Conservation (phyloP, 805 yeast species). For the Naumovozyma castellii region DNA sequence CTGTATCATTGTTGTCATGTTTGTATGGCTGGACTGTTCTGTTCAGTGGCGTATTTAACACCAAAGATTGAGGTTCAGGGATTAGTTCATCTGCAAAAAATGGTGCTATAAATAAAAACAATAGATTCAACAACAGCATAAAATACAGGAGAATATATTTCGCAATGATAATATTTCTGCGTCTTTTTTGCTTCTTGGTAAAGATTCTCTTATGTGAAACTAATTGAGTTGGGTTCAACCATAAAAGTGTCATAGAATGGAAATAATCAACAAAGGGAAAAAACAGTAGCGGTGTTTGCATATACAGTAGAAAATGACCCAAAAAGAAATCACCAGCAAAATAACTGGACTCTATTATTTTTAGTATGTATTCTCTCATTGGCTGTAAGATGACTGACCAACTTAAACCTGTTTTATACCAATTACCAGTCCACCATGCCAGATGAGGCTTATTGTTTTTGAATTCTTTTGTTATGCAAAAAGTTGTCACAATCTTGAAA, state of each 20-base stretch:
- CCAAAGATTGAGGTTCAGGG: slow-evolving; percentile 18
- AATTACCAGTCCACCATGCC: slow-evolving; percentile 76
- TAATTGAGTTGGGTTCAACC: slow-evolving; percentile 50
- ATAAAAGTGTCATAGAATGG: slow-evolving; percentile 58
- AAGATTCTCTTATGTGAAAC: slow-evolving; percentile 30
- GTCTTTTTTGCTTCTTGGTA: slow-evolving; percentile 32
- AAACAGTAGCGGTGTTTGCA: slow-evolving; percentile 52
- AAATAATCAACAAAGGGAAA: slow-evolving; percentile 56
- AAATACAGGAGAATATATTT: slow-evolving; percentile 42
- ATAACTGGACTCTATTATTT: slow-evolving; percentile 54
- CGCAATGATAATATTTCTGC: slow-evolving; percentile 34
- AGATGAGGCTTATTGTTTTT: slow-evolving; percentile 49
- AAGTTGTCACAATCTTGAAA: slow-evolving; percentile 41
- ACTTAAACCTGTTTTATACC: slow-evolving; percentile 56
- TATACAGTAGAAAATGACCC: slow-evolving; percentile 47
- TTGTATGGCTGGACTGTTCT: slow-evolving; percentile 50
- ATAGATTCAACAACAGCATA: slow-evolving; percentile 32
- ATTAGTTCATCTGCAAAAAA: slow-evolving; percentile 30
- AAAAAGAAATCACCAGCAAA: slow-evolving; percentile 56
- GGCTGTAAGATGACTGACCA: slow-evolving; percentile 56
- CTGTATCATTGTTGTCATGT: slow-evolving; percentile 62
- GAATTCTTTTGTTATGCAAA: slow-evolving; percentile 53
- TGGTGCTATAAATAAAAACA: slow-evolving; percentile 40
- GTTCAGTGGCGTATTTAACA: slow-evolving; percentile 18
- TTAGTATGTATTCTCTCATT: slow-evolving; percentile 51